Base-by-base conservation (phyloP, 495 filamentous ascomycete species). In the Tuber melanosporum region DNA sequence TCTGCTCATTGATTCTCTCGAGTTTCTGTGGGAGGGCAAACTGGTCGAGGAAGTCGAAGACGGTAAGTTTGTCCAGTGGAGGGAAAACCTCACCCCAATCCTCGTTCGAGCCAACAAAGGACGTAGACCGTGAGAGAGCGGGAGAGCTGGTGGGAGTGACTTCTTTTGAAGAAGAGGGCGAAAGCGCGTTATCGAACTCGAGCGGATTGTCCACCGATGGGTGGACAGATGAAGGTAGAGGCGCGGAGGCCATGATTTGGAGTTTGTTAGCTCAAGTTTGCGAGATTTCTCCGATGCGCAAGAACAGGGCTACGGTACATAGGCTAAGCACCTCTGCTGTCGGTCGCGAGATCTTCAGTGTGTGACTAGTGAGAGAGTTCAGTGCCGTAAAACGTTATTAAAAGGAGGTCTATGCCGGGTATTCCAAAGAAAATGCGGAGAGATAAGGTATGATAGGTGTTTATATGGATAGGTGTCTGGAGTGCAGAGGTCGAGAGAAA, bases 1-100 rank as follows among this genome's bases (percentile, higher is more conserved):
- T 66, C 26, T 66, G 57, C n/a, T 66, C 57, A 49, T 80, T 80
- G 79, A 97, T 87, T 85, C 92, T 93, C 84, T 99, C 95, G 39
- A 99, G 86, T 74, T 93, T 91, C 79, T 94, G 91, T 1, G 94
- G 91, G 71, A 99, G 88, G 0, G 95, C 92, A 79, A 99, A 90
- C 82, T 97, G 97, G 85, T 98, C 96, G 73, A 99, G 88, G 36
- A 98, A 86, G 83, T 99, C 95, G 77, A 98, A 94, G 66, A 98
- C 89, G 39, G 92, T 95, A 76, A 98, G 87, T 74, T 93, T 91
- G 82, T 99, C 95, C n/a, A 97, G 86, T 7, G 95, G 93, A 26
- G 95, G 93, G 70, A 92, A 91, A 72, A 89, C 87, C 0, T 90
- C 89, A 77, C 95, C 93, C 92, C 92, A 95, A 83, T 96, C 94